These are phyloP conservation scores for Mycocalia duriaeana DNA, from an alignment of 1,284 basidiomycete genomes.

Conservation along the genomic window DNA sequence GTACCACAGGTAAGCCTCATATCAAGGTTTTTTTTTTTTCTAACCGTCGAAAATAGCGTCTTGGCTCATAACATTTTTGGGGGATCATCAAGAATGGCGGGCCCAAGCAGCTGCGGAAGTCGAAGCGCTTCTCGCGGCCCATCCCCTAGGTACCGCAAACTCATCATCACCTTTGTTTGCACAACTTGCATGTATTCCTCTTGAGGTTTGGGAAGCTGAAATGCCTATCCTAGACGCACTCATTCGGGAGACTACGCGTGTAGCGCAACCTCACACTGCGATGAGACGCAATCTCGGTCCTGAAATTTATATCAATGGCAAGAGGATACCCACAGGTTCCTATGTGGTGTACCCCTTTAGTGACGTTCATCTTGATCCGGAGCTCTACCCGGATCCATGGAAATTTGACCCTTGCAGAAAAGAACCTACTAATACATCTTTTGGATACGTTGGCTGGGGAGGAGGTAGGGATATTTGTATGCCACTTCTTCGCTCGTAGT, in stretches of 20 bases:
- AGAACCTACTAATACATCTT: no score
- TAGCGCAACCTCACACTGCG: conserved; percentile 13
- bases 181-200: conserved; percentile 19
- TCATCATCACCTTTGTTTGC: conserved; percentile 14
- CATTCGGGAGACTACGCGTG: conserved; percentile 23
- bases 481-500: conserved; percentile 27
- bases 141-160: no score
- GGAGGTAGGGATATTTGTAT: conserved; percentile 24
- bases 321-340: conserved; percentile 15
- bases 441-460: conserved; percentile 20
- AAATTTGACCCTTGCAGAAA: conserved; percentile 31
- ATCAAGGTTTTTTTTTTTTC: background rate
- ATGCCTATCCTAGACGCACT: conserved; percentile 22
- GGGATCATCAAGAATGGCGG: conserved; percentile 19
- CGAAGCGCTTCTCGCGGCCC: conserved; percentile 15
- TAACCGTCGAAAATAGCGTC: conserved; percentile 19
- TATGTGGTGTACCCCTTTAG: conserved; percentile 24
- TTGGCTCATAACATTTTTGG: conserved; percentile 21
- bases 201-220: conserved; percentile 23
- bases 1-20: background rate
- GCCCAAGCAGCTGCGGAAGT: conserved; percentile 17
- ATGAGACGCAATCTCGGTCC: conserved; percentile 21
- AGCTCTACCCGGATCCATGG: conserved; percentile 29
- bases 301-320: conserved; percentile 8
- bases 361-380: conserved; percentile 27